Base-by-base conservation (phyloP, 2,329 filamentous ascomycete genomes). In the Elsinoe ampelina region DNA sequence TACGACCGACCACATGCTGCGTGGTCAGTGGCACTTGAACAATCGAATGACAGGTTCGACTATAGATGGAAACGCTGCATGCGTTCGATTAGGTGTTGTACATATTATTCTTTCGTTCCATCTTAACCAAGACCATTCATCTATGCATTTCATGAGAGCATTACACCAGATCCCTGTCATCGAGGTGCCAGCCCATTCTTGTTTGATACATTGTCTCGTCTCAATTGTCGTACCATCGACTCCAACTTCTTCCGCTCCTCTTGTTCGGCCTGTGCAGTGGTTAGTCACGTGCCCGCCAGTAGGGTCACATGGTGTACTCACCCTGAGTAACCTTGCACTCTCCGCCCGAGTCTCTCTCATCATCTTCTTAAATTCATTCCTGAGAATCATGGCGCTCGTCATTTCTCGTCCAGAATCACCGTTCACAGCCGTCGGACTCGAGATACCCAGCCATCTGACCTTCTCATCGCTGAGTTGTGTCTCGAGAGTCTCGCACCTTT, bases 291-390 rank as follows among this genome's bases (percentile, higher is more conserved):
- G 7, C 58, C 26, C 30, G 22, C 8, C 3, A 12, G n/a, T 1
- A 13, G 1, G 54, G 17, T 41, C 32, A 57, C 8, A 36, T 19
- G 58, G 30, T 41, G 22, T 41, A 74, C 81, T 72, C 70, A 87
- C 85, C 74, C 80, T 82, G 57, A 88, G 66, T 59, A 78, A 74
- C 71, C 79, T 85, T 64, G 82, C 73, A 60, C 80, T 83, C 68
- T 89, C 85, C 1, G 77, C 75, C 60, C 84, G 80, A 48, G 82
- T 82, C 65, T 88, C 84, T 61, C 83, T 78, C 84, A 88, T 87
- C 85, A 88, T 88, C 73, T 85, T 87, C 75, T 86, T 87, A 67
- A 89, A 89, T 68, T 89, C 85, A 60, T 83, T 84, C 70, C 83
- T 83, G 65, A 89, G 66, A 39, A 87, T 83, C 70, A 80, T 80